These are phyloP conservation scores for Aureoboletus auriporus DNA, from an alignment of 768 basidiomycete species.

Conservation along the genomic window DNA sequence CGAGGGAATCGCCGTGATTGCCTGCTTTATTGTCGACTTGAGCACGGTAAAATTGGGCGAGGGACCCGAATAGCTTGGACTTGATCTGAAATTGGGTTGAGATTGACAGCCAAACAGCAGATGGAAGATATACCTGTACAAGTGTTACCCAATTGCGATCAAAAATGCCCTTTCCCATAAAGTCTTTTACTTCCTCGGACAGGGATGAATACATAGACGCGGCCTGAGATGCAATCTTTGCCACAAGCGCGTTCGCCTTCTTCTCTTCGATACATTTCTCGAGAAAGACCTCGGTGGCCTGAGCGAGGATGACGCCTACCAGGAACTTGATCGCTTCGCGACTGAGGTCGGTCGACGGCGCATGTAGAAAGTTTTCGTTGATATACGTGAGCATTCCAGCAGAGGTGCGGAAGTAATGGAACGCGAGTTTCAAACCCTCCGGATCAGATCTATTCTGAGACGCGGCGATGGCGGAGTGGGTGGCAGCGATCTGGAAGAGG, in stretches of 20 bases:
- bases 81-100: slow-evolving; percentile 60
- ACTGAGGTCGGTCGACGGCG: slow-evolving; percentile 91
- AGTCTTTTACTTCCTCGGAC: slow-evolving; percentile 93
- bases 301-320: slow-evolving; percentile 82
- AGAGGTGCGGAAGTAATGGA: slow-evolving; percentile 84
- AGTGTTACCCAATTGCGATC: slow-evolving; percentile 92
- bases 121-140: slow-evolving; percentile 54
- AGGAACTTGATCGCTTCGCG: slow-evolving; percentile 94
- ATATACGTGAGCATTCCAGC: slow-evolving; percentile 98
- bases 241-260: slow-evolving; percentile 71
- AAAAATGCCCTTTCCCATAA: slow-evolving; percentile 93
- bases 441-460: slow-evolving; percentile 84
- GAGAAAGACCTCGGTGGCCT: slow-evolving; percentile 94
- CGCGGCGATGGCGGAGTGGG: slow-evolving; percentile 87
- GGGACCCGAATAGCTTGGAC: slow-evolving; percentile 81
- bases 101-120: neutral
- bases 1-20: slow-evolving; percentile 85
- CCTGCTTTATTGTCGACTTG: slow-evolving; percentile 70
- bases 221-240: slow-evolving; percentile 82
- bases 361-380: slow-evolving; percentile 99
- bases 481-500: slow-evolving; percentile 92
- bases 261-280: slow-evolving; percentile 95
- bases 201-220: slow-evolving; percentile 77
- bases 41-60: slow-evolving; percentile 84
- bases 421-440: slow-evolving; percentile 90